Percentiles rank a stretch among this genome's conserved stretches.
These are phyloP conservation scores for Ilyonectria sp. DNA, from an alignment of 2,329 filamentous ascomycete species.

Conservation along the genomic window DNA sequence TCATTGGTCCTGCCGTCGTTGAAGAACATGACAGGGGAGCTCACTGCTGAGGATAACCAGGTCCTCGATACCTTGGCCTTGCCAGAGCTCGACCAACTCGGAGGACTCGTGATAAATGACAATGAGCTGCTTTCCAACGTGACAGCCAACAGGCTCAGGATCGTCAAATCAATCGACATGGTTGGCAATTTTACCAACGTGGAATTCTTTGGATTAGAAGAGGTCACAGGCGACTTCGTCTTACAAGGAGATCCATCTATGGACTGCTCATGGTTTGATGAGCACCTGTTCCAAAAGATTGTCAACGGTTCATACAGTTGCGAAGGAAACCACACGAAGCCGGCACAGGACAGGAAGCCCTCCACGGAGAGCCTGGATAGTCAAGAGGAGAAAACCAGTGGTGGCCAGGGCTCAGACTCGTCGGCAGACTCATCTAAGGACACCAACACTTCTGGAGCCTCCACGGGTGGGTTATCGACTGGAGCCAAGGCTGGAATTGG, in stretches of 20 bases:
- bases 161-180: background rate
- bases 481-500: slow-evolving; percentile 15
- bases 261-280: slow-evolving; percentile 22
- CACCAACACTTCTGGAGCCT: background rate
- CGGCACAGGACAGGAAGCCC: background rate
- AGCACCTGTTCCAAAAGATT: slow-evolving; percentile 7
- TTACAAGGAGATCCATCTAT: background rate
- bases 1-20: background rate
- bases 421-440: background rate
- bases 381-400: background rate
- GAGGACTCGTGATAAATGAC: background rate
- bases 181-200: slow-evolving; percentile 12
- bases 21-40: background rate
- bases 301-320: slow-evolving; percentile 13
- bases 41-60: background rate
- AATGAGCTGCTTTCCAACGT: background rate
- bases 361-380: background rate
- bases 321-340: slow-evolving; percentile 13
- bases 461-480: slow-evolving; percentile 2
- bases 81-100: background rate
- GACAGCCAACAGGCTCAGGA: background rate
- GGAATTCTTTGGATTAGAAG: slow-evolving; percentile 13
- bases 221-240: slow-evolving; percentile 6
- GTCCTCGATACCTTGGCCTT: background rate
- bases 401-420: background rate